These are phyloP conservation scores for Cynanchum wilfordii DNA, from an alignment of 257 asterid genomes.

Conservation along the genomic window DNA sequence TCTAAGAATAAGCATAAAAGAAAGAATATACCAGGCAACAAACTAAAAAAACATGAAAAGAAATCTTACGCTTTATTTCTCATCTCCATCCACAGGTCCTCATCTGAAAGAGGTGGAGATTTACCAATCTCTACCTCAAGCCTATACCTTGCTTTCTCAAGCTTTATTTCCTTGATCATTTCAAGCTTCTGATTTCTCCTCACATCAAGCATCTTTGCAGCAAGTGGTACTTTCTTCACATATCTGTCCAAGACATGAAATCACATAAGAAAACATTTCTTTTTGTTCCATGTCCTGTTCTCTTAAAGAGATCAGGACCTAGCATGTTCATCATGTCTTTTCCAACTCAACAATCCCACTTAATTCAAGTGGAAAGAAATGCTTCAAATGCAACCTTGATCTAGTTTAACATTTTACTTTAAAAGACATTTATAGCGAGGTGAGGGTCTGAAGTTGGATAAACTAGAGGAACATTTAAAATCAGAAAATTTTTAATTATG, in stretches of 20 bases:
- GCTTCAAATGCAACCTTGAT: too few relatives aligned
- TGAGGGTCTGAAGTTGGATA: too few relatives aligned
- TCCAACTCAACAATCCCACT: not conserved
- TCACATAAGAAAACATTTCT: slow-evolving; percentile 8
- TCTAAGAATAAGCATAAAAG: not conserved
- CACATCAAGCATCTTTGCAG: slow-evolving; percentile 81
- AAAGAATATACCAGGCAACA: not conserved
- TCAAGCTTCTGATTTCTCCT: slow-evolving; percentile 78
- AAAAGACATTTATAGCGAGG: too few relatives aligned
- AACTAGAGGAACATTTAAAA: too few relatives aligned
- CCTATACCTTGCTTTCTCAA: slow-evolving; percentile 81
- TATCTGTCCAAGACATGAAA: slow-evolving; percentile 52
- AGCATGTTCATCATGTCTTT: not conserved
- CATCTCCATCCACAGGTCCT: slow-evolving; percentile 70
- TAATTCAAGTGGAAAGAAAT: too few relatives aligned
- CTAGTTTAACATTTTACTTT: too few relatives aligned
- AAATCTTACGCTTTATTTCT: slow-evolving; percentile 77
- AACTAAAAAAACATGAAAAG: not conserved
- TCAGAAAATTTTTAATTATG: too few relatives aligned
- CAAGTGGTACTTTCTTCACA: slow-evolving; percentile 89
- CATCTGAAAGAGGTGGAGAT: slow-evolving; percentile 92
- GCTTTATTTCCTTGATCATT: slow-evolving; percentile 67
- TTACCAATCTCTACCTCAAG: slow-evolving; percentile 95
- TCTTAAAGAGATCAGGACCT: not conserved
- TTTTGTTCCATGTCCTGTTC: not conserved